Evolutionary conservation across 1,284 basidiomycete species (phyloP).

Genomic region (Cryptococcus sp.): DNA sequence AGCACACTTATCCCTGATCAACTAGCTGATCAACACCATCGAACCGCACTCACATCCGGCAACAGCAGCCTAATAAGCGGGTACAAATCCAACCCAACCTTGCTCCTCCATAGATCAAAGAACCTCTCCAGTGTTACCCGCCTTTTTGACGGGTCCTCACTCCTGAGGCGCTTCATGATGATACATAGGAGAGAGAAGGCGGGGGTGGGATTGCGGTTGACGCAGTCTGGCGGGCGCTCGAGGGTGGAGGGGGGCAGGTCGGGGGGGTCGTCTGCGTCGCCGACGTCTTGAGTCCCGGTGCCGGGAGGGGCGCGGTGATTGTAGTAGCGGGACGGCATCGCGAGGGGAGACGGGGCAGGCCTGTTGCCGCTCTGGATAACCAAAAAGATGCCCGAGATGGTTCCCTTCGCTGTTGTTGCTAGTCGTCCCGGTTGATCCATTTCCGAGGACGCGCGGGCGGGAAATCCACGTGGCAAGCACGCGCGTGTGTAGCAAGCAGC

Average conservation of each 20-base stretch:
- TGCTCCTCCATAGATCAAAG: conserved; percentile 47
- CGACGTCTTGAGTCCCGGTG: background rate
- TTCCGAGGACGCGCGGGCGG: no score
- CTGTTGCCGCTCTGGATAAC: no score
- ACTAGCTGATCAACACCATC: background rate
- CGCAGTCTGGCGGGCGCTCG: conserved; percentile 46
- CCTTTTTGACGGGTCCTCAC: conserved; percentile 40
- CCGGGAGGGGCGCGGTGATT: no score
- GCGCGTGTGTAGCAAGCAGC: no score
- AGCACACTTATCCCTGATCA: no score
- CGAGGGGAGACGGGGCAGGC: no score
- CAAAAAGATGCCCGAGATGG: no score
- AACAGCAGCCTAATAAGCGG: conserved; percentile 53
- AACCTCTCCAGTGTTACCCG: conserved; percentile 41
- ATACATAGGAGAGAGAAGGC: conserved; percentile 45
- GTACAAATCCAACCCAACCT: conserved; percentile 53
- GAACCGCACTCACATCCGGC: conserved; percentile 50
- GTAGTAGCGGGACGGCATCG: no score
- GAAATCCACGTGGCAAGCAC: no score
- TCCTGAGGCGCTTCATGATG: conserved; percentile 47
- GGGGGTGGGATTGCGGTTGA: conserved; percentile 46
- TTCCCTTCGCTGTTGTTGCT: no score
- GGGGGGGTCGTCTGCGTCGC: background rate
- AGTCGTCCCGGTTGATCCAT: no score
- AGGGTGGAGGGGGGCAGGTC: conserved; percentile 23